Evolutionary conservation across 2,329 filamentous ascomycete genomes (phyloP).

Genomic region (Cercospora sp.): DNA sequence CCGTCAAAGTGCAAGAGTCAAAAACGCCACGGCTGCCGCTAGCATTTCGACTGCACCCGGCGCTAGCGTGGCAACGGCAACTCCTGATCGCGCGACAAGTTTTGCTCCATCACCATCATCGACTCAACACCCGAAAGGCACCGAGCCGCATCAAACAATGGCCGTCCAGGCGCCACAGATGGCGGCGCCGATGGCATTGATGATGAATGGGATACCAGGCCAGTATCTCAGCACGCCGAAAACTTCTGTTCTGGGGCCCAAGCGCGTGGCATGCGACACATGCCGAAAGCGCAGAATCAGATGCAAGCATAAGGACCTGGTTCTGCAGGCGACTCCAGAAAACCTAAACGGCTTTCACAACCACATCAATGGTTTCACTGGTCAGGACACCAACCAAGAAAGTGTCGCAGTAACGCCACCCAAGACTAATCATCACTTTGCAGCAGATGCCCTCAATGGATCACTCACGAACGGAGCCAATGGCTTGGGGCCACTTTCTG

Average conservation of each 20-base stretch:
- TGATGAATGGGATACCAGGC: conserved; percentile 33
- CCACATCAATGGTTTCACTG: conserved; percentile 10
- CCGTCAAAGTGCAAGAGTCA: conserved; percentile 48
- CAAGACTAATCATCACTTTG: conserved; percentile 27
- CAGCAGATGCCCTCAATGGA: conserved; percentile 17
- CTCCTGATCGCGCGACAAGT: conserved; percentile 30
- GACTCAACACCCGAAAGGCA: conserved; percentile 28
- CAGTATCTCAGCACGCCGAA: conserved; percentile 54
- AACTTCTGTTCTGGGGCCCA: conserved; percentile 60
- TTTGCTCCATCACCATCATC: conserved; percentile 29
- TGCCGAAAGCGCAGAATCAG: conserved; percentile 63
- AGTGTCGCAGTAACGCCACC: conserved; percentile 33
- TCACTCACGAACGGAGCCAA: conserved; percentile 15
- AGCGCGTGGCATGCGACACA: conserved; percentile 62
- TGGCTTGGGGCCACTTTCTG: conserved; percentile 31
- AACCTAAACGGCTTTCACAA: conserved; percentile 19
- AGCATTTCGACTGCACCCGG: conserved; percentile 25
- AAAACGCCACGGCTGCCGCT: conserved; percentile 24
- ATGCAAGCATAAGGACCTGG: conserved; percentile 64
- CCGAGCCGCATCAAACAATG: conserved; percentile 30
- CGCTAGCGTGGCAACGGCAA: conserved; percentile 21
- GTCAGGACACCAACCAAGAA: conserved; percentile 29
- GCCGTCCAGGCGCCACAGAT: conserved; percentile 23
- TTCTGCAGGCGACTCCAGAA: conserved; percentile 35
- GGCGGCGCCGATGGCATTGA: conserved; percentile 29